phyloP scores from a whole-genome alignment of 352 stramenopile species.

The Globisporangium paddicum region DNA sequence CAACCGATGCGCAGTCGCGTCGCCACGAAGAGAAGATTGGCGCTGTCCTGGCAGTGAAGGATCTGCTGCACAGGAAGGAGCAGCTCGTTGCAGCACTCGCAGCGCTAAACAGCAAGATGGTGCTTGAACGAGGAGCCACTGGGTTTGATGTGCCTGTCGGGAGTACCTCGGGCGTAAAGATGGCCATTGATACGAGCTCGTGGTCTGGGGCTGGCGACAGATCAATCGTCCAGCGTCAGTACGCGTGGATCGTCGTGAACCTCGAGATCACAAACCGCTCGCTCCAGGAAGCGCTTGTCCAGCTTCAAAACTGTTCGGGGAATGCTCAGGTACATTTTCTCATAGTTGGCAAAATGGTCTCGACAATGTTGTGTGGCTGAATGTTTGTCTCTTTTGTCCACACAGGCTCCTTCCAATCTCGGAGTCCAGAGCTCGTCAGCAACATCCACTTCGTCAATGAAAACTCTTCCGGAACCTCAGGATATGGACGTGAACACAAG shows the following conservation, averaged over 20 bases:
- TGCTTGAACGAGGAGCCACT: neutral
- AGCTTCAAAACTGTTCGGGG: slow-evolving; percentile 46
- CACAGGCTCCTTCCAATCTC: slow-evolving; percentile 1
- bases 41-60: slow-evolving; percentile 43
- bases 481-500: neutral
- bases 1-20: neutral
- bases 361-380: neutral
- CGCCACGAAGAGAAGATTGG: slow-evolving; percentile 30
- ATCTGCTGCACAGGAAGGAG: slow-evolving; percentile 72
- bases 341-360: neutral
- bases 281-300: slow-evolving; percentile 47
- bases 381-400: neutral
- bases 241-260: slow-evolving; percentile 64
- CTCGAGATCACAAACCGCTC: slow-evolving; percentile 59
- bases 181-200: slow-evolving; percentile 19
- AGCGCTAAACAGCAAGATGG: slow-evolving; percentile 40
- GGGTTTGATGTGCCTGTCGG: slow-evolving; percentile 13
- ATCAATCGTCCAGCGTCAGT: slow-evolving; percentile 45
- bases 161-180: slow-evolving; percentile 14
- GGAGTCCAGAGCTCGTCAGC: neutral
- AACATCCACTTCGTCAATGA: neutral
- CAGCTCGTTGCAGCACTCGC: slow-evolving; percentile 42
- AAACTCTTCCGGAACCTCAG: neutral
- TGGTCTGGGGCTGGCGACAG: slow-evolving; percentile 21
- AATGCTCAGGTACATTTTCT: neutral